Evolutionary conservation across 1,139 yeast species (phyloP).

Genomic region (Protomyces pachydermus): DNA sequence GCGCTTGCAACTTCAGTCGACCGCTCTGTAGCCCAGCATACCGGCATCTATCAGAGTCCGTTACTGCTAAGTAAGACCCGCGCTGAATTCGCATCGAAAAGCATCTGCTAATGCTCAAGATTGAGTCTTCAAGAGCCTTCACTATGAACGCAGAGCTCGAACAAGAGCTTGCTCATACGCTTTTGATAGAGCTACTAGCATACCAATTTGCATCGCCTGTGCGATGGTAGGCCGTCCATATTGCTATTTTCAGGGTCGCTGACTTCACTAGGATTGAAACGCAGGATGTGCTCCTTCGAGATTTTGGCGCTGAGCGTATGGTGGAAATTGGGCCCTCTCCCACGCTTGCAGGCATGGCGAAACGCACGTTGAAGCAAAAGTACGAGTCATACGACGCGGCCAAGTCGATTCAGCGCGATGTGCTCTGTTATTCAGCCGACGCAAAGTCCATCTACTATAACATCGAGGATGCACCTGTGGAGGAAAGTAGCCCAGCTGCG

Average conservation of each 20-base stretch:
- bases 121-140: neutral
- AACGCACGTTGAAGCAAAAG: conserved; percentile 91
- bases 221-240: conserved; percentile 59
- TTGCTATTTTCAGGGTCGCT: neutral
- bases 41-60: too few species aligned
- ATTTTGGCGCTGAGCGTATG: conserved; percentile 81
- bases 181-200: conserved; percentile 90
- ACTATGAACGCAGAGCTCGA: conserved; percentile 67
- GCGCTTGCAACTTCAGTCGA: too few species aligned
- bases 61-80: too few species aligned
- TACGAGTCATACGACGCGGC: conserved; percentile 98
- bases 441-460: conserved; percentile 94
- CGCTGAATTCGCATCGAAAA: too few species aligned
- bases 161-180: conserved; percentile 93
- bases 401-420: conserved; percentile 90
- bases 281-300: conserved; percentile 92
- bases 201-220: conserved; percentile 99
- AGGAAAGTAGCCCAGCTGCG: conserved; percentile 42
- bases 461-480: conserved; percentile 69
- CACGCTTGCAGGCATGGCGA: conserved; percentile 97
- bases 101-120: too few species aligned
- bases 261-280: conserved; percentile 59
- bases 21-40: too few species aligned
- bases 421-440: conserved; percentile 90
- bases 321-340: conserved; percentile 99